These are phyloP conservation scores for Trypanosoma grayi DNA, from an alignment of 208 protist species.

Conservation along the genomic window DNA sequence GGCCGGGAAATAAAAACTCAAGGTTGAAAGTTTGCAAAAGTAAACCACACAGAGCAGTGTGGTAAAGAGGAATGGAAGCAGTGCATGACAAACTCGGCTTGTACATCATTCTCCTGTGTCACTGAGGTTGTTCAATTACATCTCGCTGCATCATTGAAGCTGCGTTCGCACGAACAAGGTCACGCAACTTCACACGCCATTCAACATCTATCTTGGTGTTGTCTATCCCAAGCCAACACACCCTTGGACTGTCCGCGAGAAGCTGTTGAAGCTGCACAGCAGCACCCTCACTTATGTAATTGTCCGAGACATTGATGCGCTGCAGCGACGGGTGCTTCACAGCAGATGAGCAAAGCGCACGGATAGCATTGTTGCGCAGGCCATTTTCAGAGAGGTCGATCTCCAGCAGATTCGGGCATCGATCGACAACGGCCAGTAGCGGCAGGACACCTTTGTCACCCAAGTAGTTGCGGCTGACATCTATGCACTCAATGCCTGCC, in stretches of 20 bases:
- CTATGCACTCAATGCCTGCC: constrained; percentile 41
- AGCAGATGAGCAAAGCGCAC: constrained; percentile 43
- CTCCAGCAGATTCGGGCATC: constrained; percentile 43
- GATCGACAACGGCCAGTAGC: constrained; percentile 59
- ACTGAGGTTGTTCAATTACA: constrained; percentile 6
- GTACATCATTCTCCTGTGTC: not conserved
- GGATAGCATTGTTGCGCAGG: constrained; percentile 76
- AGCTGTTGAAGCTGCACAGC: constrained; percentile 52
- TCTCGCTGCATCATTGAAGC: constrained; percentile 6
- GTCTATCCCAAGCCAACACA: constrained; percentile 68
- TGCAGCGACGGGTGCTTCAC: constrained; percentile 53
- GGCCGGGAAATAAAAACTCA: not conserved
- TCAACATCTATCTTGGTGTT: constrained; percentile 87
- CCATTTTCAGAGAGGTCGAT: constrained; percentile 79
- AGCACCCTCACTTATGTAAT: constrained; percentile 90
- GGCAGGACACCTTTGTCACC: constrained; percentile 83
- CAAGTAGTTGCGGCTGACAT: constrained; percentile 87
- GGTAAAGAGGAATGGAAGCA: not conserved
- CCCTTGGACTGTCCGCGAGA: constrained; percentile 49
- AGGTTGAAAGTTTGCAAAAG: not conserved
- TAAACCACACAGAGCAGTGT: not conserved
- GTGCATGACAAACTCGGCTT: not conserved
- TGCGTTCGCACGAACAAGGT: constrained; percentile 50
- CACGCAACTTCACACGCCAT: constrained; percentile 56
- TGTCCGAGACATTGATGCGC: constrained; percentile 83